Evolutionary conservation across 805 yeast species (phyloP), one percentile per base, ranked within the genome.

Genomic region (Isabelozyma rhagii): DNA sequence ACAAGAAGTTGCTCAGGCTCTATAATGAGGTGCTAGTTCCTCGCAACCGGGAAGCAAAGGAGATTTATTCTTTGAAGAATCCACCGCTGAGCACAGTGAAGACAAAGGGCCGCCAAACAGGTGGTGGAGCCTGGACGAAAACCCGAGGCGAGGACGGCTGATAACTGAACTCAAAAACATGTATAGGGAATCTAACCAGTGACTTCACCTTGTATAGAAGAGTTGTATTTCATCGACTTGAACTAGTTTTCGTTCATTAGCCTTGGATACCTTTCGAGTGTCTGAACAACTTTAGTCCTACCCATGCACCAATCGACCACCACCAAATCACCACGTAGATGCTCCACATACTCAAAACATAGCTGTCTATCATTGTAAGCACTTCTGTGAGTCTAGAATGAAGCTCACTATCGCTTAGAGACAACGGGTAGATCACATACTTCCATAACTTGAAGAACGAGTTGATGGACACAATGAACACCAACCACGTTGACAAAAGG

Each of bases 251-350:
- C 25, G 25, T 21, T 21, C 18, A 6, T 43, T 41, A 47, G 15
- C 43, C 48, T 44, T 63, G 67, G 13, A 81, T 78, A 7, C 90
- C 90, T 56, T 83, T 85, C 18, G 94, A 85, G 61, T 89, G 94
- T 49, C 90, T 73, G 67, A 89, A 89, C 49, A 88, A 69, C 64
- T 89, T 89, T 78, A 88, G 75, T 38, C 94, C 92, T 43, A 83
- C 73, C 96, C 96, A 89, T 9, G 91, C 81, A 3, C 79, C 68
- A 8, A 83, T 67, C 41, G 91, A 81, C 96, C 96, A 88, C 77
- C 77, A 73, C 78, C 78, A 74, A 10, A 59, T 54, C 14, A 72
- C 67, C 41, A 74, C 68, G 52, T 74, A 74, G 2, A 74, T 60
- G 44, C 74, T 59, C 77, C 77, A 74, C 13, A 65, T 46, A 15